These are phyloP conservation scores for Globisporangium mamillatum DNA, from an alignment of 352 stramenopile genomes.

Conservation along the genomic window DNA sequence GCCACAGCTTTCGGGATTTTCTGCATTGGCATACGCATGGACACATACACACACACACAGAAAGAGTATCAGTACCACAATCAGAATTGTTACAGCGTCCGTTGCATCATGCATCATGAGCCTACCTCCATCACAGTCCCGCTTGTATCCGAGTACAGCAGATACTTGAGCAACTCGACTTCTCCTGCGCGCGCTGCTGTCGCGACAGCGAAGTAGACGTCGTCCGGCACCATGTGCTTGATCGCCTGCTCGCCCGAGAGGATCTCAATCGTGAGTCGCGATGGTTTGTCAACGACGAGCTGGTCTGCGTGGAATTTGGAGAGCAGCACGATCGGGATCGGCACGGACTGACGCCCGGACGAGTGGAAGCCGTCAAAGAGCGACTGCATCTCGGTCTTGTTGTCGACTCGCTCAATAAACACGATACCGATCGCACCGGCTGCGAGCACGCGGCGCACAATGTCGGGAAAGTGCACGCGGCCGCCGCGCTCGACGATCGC, in stretches of 20 bases:
- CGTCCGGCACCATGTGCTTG: conserved; percentile 60
- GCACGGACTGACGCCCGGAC: conserved; percentile 66
- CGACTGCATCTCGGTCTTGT: conserved; percentile 55
- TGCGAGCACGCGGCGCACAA: conserved; percentile 66
- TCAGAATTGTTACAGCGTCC: background rate
- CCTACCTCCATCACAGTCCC: conserved; percentile 59
- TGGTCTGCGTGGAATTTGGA: conserved; percentile 79
- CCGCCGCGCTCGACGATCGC: conserved; percentile 76
- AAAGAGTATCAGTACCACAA: background rate
- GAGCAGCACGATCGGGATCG: conserved; percentile 76
- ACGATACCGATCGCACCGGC: conserved; percentile 66
- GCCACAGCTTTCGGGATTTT: conserved; percentile 73
- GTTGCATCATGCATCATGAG: background rate
- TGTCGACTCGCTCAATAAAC: conserved; percentile 69
- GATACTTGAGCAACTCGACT: conserved; percentile 66
- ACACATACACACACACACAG: background rate
- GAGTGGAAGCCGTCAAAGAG: conserved; percentile 88
- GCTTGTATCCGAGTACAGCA: conserved; percentile 65
- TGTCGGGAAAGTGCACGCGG: conserved; percentile 82
- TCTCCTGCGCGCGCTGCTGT: conserved; percentile 71
- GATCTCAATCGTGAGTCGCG: conserved; percentile 63
- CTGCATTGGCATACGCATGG: conserved; percentile 22
- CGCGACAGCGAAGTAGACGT: conserved; percentile 71
- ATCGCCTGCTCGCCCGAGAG: conserved; percentile 70
- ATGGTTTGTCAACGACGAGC: conserved; percentile 49